Evolutionary conservation across 176 grass and related monocot genomes (phyloP).

Genomic region (Sorghum bicolor): DNA sequence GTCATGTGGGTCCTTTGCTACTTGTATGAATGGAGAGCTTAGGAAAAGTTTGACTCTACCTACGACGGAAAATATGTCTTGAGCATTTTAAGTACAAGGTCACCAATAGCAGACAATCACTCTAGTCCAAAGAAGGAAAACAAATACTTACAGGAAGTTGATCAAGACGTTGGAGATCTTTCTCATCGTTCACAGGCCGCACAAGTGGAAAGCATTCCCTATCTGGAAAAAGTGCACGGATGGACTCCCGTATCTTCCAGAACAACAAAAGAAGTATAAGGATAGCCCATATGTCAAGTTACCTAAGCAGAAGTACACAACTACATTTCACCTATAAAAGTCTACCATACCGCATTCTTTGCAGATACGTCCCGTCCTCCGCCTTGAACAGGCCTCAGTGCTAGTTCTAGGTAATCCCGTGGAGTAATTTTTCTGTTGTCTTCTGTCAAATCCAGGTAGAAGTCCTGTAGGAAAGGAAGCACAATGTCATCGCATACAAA

Average conservation of each 20-base stretch:
- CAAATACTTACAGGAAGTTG: conserved; percentile 76
- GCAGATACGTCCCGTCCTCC: conserved; percentile 66
- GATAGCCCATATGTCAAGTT: neutral
- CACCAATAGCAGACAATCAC: neutral
- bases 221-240: conserved; percentile 92
- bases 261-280: conserved; percentile 13
- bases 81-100: neutral
- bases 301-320: conserved; percentile 13
- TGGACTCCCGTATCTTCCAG: conserved; percentile 85
- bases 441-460: conserved; percentile 92
- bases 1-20: neutral
- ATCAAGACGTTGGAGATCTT: conserved; percentile 87
- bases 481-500: neutral
- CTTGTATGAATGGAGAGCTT: neutral
- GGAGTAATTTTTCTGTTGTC: conserved; percentile 95
- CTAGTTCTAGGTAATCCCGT: conserved; percentile 87
- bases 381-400: conserved; percentile 78
- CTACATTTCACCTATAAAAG: conserved; percentile 2
- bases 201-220: conserved; percentile 93
- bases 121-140: conserved; percentile 17
- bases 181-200: conserved; percentile 88
- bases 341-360: conserved; percentile 64
- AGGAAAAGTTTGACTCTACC: neutral
- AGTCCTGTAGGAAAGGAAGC: conserved; percentile 57
- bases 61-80: neutral